Evolutionary conservation across 2,329 filamentous ascomycete genomes (phyloP).

Genomic region (Penicillium carneum): DNA sequence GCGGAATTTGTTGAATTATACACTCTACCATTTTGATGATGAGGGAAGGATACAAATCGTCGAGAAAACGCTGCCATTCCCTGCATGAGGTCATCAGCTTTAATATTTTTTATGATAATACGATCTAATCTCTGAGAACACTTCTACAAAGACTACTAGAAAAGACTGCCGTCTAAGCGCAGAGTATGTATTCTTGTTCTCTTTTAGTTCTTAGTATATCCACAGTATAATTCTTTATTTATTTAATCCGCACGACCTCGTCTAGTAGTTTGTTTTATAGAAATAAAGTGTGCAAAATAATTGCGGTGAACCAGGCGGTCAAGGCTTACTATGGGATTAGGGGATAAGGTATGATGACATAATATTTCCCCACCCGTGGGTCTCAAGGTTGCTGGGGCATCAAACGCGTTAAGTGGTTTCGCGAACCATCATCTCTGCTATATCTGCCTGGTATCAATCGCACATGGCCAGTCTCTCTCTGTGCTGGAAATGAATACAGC

Average conservation of each 20-base stretch:
- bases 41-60: not conserved
- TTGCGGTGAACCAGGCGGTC: too few relatives aligned
- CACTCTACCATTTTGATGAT: not conserved
- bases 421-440: constrained; percentile 2
- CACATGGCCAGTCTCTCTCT: not conserved
- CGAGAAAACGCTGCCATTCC: not conserved
- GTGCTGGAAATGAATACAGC: constrained; percentile 26
- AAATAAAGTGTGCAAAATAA: too few relatives aligned
- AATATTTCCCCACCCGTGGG: constrained; percentile 18
- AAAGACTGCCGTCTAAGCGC: too few relatives aligned
- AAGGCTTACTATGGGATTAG: too few relatives aligned
- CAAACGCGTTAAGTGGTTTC: constrained; percentile 24
- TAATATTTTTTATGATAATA: not conserved
- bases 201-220: too few relatives aligned
- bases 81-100: not conserved
- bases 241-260: too few relatives aligned
- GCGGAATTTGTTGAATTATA: not conserved
- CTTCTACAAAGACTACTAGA: too few relatives aligned
- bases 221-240: too few relatives aligned
- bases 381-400: constrained; percentile 9
- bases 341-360: constrained; percentile 12
- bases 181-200: too few relatives aligned
- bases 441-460: not conserved
- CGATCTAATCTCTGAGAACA: too few relatives aligned
- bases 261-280: too few relatives aligned